Evolutionary conservation across 164 flowering plant genomes (phyloP).

Genomic region (Dillenia turbinata): DNA sequence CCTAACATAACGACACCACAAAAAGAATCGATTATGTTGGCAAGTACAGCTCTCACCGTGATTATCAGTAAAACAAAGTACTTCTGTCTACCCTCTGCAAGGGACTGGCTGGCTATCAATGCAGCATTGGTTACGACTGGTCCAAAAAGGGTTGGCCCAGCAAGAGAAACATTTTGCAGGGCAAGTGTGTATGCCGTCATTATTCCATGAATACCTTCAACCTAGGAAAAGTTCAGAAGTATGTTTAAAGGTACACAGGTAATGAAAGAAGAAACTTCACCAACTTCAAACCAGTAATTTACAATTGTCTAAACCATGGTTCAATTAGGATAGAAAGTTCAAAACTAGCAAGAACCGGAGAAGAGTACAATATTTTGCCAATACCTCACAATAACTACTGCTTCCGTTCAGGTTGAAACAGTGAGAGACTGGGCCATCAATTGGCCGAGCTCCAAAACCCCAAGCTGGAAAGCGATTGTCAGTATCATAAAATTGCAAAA

Average conservation of each 20-base stretch:
- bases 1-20: too few species aligned
- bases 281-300: too few species aligned
- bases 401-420: slow-evolving; percentile 82
- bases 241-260: background rate
- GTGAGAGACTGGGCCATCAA: slow-evolving; percentile 80
- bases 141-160: slow-evolving; percentile 72
- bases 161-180: slow-evolving; percentile 60
- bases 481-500: slow-evolving; percentile 65
- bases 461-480: slow-evolving; percentile 71
- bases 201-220: slow-evolving; percentile 70
- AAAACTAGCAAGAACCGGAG: background rate
- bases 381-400: slow-evolving; percentile 55
- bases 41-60: slow-evolving; percentile 36
- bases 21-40: too few species aligned
- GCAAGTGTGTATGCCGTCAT: slow-evolving; percentile 69
- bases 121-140: slow-evolving; percentile 53
- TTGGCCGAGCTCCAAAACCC: slow-evolving; percentile 87
- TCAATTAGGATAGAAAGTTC: background rate
- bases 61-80: slow-evolving; percentile 65
- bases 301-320: background rate
- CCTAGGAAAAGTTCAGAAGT: slow-evolving; percentile 29
- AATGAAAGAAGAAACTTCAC: background rate
- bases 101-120: slow-evolving; percentile 49
- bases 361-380: background rate
- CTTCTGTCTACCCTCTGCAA: slow-evolving; percentile 38